Conservation (phyloP, 164 flowering plant genomes). For the Tinospora cordifolia region DNA sequence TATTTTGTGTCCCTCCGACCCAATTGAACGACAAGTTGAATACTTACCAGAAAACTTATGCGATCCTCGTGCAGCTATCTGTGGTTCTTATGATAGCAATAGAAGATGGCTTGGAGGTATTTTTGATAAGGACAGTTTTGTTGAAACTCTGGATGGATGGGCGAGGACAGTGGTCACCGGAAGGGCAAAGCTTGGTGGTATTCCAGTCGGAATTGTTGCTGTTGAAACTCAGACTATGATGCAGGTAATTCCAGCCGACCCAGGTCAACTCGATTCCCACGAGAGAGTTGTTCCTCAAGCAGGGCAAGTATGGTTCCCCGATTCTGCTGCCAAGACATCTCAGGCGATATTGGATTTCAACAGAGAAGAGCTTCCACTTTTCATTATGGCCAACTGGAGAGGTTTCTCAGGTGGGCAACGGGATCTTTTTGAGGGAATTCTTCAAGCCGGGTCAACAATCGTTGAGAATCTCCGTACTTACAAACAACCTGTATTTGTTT, state of each 20-base stretch:
- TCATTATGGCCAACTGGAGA: constrained; percentile 98
- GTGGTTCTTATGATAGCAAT: constrained; percentile 43
- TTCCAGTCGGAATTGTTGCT: constrained; percentile 93
- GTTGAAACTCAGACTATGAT: constrained; percentile 97
- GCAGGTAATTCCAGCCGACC: constrained; percentile 99
- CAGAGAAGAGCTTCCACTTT: constrained; percentile 91
- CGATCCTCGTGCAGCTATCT: constrained; percentile 96
- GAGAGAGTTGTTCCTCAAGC: constrained; percentile 98
- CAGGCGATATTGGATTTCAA: constrained; percentile 95
- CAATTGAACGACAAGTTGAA: constrained; percentile 73
- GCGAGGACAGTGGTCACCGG: constrained; percentile 99
- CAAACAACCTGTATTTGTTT: constrained; percentile 88
- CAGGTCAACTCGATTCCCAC: constrained; percentile 97
- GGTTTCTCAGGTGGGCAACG: constrained; percentile 99
- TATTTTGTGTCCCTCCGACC: constrained; percentile 52
- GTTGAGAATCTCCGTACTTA: constrained; percentile 96
- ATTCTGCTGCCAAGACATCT: constrained; percentile 91
- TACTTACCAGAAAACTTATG: constrained; percentile 83
- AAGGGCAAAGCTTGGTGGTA: constrained; percentile 96
- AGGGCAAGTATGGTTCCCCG: constrained; percentile 99
- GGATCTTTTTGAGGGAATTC: constrained; percentile 97
- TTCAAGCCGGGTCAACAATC: constrained; percentile 97
- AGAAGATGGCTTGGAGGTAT: constrained; percentile 93
- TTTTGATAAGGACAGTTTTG: constrained; percentile 84
- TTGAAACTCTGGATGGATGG: constrained; percentile 97